Evolutionary conservation across 169 alveolate species (phyloP), one percentile per base, ranked within the genome.

Genomic region (Plasmodium knowlesi): DNA sequence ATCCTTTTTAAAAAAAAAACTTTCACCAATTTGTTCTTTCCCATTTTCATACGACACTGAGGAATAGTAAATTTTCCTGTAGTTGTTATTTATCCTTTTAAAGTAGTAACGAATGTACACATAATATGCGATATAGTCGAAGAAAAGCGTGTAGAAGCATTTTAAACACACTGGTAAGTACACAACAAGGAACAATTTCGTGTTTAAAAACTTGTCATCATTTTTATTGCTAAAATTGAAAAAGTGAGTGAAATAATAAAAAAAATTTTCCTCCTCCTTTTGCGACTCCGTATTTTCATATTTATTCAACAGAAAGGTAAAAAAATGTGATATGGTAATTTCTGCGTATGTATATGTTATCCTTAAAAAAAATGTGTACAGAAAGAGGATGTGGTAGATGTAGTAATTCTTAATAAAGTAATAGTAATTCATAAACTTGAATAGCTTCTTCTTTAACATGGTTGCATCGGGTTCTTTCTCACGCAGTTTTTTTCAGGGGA

Each of bases 341-440:
- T 90, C 95, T 37, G 95, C 95, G 74, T 90, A 90, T 3, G 95
- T 90, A 41, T 90, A 90, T 0, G 95, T 90, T 81, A 90, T 90
- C 83, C 95, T 79, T 82, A 90, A 71, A 90, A 90, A 90, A 90
- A 90, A 90, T 16, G 46, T 82, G 57, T 90, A 90, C 74, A 90
- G 25, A 81, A 90, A 90, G 25, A 90, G 83, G 79, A 90, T 90
- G 39, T 90, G 95, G 22, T 90, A 90, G 34, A 88, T 88, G 72
- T 88, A 88, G 61, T 79, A 78, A 54, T 88, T 79, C 25, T 79
- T 72, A 41, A 88, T 34, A 67, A 78, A 79, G 84, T 88, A 76
- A 19, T 54, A 88, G 28, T 88, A 88, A 19, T 88, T 88, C 70
- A 88, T 78, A 57, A 88, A 88, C 41, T 88, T 88, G 16, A 79